Conservation (phyloP, 768 basidiomycete species). For the Cystoderma amianthinum region DNA sequence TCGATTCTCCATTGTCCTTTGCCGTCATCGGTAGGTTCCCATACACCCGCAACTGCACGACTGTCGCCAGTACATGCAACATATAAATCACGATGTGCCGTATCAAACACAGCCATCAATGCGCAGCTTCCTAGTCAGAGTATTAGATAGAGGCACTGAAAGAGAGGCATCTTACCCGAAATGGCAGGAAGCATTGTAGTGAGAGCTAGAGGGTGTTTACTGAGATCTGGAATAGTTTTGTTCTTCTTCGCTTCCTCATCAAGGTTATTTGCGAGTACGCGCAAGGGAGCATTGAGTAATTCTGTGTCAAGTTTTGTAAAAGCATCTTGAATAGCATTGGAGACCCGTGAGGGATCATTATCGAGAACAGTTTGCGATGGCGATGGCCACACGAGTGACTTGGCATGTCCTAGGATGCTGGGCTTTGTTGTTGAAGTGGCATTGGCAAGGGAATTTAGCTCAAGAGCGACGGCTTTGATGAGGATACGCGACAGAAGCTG, state of each 20-base stretch:
- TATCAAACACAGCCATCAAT: slow-evolving; percentile 82
- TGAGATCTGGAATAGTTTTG: slow-evolving; percentile 55
- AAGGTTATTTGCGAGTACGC: slow-evolving; percentile 54
- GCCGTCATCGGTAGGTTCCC: slow-evolving; percentile 62
- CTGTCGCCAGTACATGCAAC: slow-evolving; percentile 92
- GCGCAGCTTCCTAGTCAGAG: slow-evolving; percentile 74
- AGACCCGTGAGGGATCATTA: slow-evolving; percentile 46
- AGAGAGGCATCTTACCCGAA: slow-evolving; percentile 41
- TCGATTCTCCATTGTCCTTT: slow-evolving; percentile 84
- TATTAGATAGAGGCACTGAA: slow-evolving; percentile 9
- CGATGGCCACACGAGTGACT: slow-evolving; percentile 29
- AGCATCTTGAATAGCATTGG: slow-evolving; percentile 65
- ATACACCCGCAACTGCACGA: slow-evolving; percentile 91
- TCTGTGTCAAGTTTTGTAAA: slow-evolving; percentile 84
- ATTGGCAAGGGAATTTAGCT: slow-evolving; percentile 52
- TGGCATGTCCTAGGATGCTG: slow-evolving; percentile 27
- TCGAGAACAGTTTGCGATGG: slow-evolving; percentile 16
- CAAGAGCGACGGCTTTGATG: slow-evolving; percentile 76
- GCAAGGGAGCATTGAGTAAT: slow-evolving; percentile 72
- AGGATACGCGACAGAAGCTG: slow-evolving; percentile 76
- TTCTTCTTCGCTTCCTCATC: slow-evolving; percentile 43
- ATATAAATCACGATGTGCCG: slow-evolving; percentile 74
- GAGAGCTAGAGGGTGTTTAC: slow-evolving; percentile 62
- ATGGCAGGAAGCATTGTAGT: slow-evolving; percentile 79
- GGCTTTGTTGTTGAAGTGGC: slow-evolving; percentile 19